Base-by-base conservation (phyloP, 163 green algal species). In the Volvox carteri region DNA sequence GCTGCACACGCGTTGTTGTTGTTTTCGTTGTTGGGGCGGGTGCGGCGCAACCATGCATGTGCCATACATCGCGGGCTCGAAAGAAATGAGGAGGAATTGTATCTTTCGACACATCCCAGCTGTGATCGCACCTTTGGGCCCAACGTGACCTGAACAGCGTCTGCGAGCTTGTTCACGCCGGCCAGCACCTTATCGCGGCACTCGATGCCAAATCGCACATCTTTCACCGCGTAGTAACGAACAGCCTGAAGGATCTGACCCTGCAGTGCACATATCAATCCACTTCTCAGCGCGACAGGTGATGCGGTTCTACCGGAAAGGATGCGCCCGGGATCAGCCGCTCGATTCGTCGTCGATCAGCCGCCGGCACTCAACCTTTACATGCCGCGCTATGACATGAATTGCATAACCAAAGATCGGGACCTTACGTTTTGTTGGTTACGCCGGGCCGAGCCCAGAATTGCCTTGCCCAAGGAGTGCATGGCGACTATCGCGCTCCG, bases 91-190 rank as follows among this genome's bases (percentile, higher is more conserved):
- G n/a, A n/a, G n/a, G n/a, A n/a, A n/a, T n/a, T n/a, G n/a, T n/a
- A n/a, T n/a, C n/a, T n/a, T n/a, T n/a, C n/a, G n/a, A n/a, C n/a
- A n/a, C n/a, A n/a, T n/a, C n/a, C n/a, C n/a, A n/a, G n/a, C n/a
- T n/a, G n/a, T n/a, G n/a, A n/a, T 72, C 42, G 41, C n/a, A 99
- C 97, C 96, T 99, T 99, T 77, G 98, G 98, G 0, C 98, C 98
- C 33, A 99, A 94, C 7, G 98, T 99, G 62, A 99, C 98, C 93
- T 99, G 96, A 37, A 99, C 98, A 25, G 98, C 98, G 90, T 99
- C 98, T 4, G 98, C 98, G 21, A 99, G 95, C 90, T 97, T 97
- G 86, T 99, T 98, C 11, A 99, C 96, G 56, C 98, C 98, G 3
- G 89, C 90, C 25, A 99, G 95, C 33, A 99, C 96, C 33, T 92